A percentile compares a stretch with the other conserved stretches of the same genome.
Conservation (phyloP, 1,139 yeast species). For the Diutina catenulata region DNA sequence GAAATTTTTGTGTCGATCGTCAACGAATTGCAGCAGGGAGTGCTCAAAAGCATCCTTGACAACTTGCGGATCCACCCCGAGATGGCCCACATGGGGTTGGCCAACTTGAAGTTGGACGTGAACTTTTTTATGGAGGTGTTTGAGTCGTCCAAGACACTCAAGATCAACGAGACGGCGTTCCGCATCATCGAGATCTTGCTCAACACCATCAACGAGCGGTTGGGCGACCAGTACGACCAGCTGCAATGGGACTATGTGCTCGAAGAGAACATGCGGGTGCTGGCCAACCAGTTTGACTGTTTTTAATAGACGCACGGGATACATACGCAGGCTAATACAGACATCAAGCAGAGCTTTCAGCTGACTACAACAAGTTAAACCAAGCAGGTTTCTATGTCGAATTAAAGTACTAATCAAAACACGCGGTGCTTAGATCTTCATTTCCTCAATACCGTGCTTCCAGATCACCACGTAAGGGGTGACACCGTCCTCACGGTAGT, state of each 20-base stretch:
- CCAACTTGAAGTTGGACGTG: conserved; percentile 20
- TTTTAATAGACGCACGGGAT: no score
- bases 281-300: conserved; percentile 2
- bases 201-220: not conserved
- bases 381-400: no score
- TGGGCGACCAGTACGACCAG: conserved; percentile 2
- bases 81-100: conserved; percentile 10
- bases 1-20: conserved; percentile 26
- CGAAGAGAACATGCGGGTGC: conserved; percentile 1
- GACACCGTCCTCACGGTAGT: conserved; percentile 99
- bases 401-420: no score
- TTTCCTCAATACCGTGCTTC: conserved; percentile 93
- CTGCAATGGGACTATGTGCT: not conserved
- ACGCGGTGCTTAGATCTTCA: conserved; percentile 75
- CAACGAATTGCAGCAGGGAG: conserved; percentile 26
- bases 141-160: conserved; percentile 23
- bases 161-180: conserved; percentile 18
- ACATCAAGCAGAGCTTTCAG: no score
- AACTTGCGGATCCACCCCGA: conserved; percentile 12
- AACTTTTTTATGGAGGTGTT: conserved; percentile 31
- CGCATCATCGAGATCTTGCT: conserved; percentile 4
- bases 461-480: conserved; percentile 97
- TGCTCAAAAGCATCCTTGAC: conserved; percentile 25
- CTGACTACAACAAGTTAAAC: no score
- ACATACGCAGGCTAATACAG: no score